phyloP scores from a whole-genome alignment of 2,329 filamentous ascomycete species.

The Aspergillus luchuensis region DNA sequence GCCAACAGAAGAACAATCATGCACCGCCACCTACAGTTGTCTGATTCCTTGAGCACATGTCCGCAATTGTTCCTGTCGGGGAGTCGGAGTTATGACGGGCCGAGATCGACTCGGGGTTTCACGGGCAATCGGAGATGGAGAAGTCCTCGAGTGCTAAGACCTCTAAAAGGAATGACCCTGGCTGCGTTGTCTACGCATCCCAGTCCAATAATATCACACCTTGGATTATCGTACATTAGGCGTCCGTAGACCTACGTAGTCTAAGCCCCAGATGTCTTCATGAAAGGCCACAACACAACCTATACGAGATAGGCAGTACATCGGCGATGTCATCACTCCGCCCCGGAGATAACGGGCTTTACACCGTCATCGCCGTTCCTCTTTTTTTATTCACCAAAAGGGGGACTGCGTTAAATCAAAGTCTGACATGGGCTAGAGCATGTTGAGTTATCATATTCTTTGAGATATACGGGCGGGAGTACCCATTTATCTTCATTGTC shows the following conservation, averaged over 20 bases:
- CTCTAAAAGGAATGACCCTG: background rate
- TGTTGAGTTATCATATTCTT: background rate
- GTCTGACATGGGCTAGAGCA: background rate
- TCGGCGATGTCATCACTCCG: background rate
- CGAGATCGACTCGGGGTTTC: slow-evolving; percentile 15
- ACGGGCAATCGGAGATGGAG: no score
- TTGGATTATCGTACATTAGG: background rate
- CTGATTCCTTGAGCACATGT: slow-evolving; percentile 20
- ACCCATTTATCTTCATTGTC: background rate
- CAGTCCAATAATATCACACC: background rate
- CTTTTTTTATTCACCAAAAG: background rate
- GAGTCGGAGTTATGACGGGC: slow-evolving; percentile 37
- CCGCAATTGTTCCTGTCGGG: slow-evolving; percentile 4
- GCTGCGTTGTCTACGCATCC: background rate
- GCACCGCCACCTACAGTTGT: slow-evolving; percentile 3
- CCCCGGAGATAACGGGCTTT: slow-evolving; percentile 29
- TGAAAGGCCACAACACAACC: background rate
- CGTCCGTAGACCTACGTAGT: background rate
- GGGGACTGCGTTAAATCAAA: no score
- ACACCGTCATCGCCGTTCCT: background rate
- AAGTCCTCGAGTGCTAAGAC: no score
- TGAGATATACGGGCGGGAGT: background rate
- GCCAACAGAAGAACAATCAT: slow-evolving; percentile 25
- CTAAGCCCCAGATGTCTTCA: no score
- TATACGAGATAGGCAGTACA: background rate